Base-by-base conservation (phyloP, 2,329 filamentous ascomycete genomes). In the Neopestalotiopsis sp. region DNA sequence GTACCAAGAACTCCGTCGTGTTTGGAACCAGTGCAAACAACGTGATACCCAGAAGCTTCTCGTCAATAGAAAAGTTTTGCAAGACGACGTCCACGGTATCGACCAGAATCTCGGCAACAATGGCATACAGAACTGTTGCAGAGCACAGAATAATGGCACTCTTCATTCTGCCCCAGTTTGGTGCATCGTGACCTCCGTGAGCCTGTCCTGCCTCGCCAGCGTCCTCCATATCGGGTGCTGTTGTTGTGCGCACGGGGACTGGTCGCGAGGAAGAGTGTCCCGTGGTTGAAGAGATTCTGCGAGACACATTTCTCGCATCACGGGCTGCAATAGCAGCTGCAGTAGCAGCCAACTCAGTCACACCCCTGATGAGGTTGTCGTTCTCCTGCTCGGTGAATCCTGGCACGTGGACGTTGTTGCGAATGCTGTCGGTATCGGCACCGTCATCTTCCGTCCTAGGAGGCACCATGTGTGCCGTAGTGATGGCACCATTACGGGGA, bases 81-180 rank as follows among this genome's bases (percentile, higher is more conserved):
- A 99, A 83, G 6, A 99, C 95, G n/a, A 96, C 93, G 77, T 99
- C 97, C 1, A 99, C 97, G 0, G 95, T 98, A 79, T 97, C 94
- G 57, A 99, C 97, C 5, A 99, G 84, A 67, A 99, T 98, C 80
- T 99, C 96, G 7, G 96, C 96, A 78, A 99, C 97, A 49, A 98
- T 84, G n/a, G 97, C 96, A 78, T 99, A 99, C 13, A 97, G 87
- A 14, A 98, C 76, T 0, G 96, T 99, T 3, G 97, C 95, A 1
- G 90, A 91, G 73, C 98, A 89, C 13, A 99, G 85, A 69, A 99
- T 95, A 61, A 98, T 85, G 2, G 94, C 88, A 84, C 94, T 97
- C 87, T 98, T 98, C 66, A 88, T 89, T 70, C 94, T 91, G 75
- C 95, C 94, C 96, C 96, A 99, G 79, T 99, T 99, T 4, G 96